These are phyloP conservation scores for Harringtonia aguacate DNA, from an alignment of 2,329 filamentous ascomycete species.

Conservation along the genomic window DNA sequence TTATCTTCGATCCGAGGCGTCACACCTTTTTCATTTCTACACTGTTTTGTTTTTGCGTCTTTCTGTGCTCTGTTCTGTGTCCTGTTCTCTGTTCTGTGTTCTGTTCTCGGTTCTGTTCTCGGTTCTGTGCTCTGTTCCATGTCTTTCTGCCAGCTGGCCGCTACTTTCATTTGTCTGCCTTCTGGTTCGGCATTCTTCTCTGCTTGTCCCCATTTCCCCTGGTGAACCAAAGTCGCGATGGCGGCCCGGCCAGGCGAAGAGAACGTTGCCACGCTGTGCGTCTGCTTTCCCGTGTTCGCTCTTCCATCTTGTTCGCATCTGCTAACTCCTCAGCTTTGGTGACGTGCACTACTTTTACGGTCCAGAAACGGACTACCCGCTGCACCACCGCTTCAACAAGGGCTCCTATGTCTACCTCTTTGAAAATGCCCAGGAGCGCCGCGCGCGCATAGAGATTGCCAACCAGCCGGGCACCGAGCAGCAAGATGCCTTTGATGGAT, in stretches of 20 bases:
- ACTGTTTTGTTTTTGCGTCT: background rate
- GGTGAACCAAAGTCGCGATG: too few species aligned
- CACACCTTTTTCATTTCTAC: background rate
- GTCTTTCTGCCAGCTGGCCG: background rate
- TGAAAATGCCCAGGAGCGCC: slow-evolving; percentile 56
- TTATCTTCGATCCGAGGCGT: too few species aligned
- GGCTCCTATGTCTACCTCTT: slow-evolving; percentile 73
- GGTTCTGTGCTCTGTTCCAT: background rate
- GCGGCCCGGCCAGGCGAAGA: slow-evolving; percentile 34
- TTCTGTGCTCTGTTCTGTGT: background rate
- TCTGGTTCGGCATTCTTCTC: background rate
- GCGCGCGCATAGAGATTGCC: slow-evolving; percentile 64
- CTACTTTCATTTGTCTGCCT: background rate
- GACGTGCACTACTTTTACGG: slow-evolving; percentile 74
- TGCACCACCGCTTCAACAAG: slow-evolving; percentile 73
- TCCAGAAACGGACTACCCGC: slow-evolving; percentile 53
- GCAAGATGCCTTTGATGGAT: slow-evolving; percentile 72
- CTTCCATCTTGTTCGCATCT: background rate
- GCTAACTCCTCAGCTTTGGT: slow-evolving; percentile 46
- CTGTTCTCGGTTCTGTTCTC: background rate
- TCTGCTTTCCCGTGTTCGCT: background rate
- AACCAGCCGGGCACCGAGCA: slow-evolving; percentile 63
- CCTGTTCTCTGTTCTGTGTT: background rate
- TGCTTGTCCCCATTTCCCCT: too few species aligned
- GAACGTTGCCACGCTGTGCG: slow-evolving; percentile 35